These are phyloP conservation scores for Lumnitzera racemosa DNA, from an alignment of 345 rosid genomes.

Conservation along the genomic window DNA sequence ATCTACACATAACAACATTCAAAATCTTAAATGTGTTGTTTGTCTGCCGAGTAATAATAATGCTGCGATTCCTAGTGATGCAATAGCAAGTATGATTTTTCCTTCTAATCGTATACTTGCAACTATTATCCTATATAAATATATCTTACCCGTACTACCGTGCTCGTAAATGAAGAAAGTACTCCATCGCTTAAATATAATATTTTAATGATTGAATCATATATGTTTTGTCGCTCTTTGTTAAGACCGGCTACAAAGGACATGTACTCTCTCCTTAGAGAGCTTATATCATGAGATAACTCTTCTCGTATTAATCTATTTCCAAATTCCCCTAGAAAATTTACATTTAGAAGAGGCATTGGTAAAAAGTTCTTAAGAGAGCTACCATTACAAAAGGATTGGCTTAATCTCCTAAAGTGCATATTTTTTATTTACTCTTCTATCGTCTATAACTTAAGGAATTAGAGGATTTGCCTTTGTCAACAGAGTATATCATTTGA, in stretches of 20 bases:
- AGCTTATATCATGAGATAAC: too few relatives aligned
- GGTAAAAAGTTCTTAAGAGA: neutral
- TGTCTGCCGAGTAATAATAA: neutral
- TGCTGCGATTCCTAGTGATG: neutral
- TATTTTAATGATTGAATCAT: too few relatives aligned
- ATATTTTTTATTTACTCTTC: neutral
- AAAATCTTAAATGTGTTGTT: slow-evolving; percentile 1
- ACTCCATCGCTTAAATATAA: too few relatives aligned
- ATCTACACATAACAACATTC: neutral
- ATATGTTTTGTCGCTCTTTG: too few relatives aligned
- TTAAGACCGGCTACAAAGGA: too few relatives aligned
- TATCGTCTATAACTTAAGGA: neutral
- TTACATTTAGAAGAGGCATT: neutral
- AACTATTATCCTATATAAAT: neutral
- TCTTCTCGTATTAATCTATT: too few relatives aligned
- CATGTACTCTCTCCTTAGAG: too few relatives aligned
- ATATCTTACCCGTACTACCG: neutral
- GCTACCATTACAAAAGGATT: neutral
- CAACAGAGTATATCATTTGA: neutral
- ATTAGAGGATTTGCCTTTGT: neutral
- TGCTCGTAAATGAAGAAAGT: neutral
- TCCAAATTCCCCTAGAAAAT: too few relatives aligned
- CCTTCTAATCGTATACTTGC: neutral
- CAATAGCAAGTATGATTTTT: neutral
- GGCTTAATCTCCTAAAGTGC: neutral